Conservation (phyloP, 73 alveolate species). For the Paramecium sexaurelia region DNA sequence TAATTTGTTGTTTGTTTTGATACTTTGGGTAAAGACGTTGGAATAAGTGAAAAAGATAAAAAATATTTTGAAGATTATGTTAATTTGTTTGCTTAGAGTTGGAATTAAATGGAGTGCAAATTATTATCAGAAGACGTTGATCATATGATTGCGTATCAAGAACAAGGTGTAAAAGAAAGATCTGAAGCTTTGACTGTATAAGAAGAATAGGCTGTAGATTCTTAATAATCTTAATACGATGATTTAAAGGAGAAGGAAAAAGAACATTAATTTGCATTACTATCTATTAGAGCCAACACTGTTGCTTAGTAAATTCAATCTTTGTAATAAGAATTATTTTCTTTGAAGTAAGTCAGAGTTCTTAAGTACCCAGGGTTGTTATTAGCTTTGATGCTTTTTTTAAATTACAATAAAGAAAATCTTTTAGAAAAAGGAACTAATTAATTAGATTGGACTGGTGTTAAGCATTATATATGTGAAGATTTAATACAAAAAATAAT, state of each 20-base stretch:
- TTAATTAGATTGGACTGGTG: slow-evolving; percentile 93
- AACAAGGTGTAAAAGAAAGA: slow-evolving; percentile 82
- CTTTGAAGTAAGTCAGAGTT: slow-evolving; percentile 78
- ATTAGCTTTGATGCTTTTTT: slow-evolving; percentile 84
- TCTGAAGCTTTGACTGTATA: slow-evolving; percentile 78
- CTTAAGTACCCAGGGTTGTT: slow-evolving; percentile 87
- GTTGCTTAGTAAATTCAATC: not conserved
- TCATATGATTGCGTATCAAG: slow-evolving; percentile 73
- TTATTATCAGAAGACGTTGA: slow-evolving; percentile 82
- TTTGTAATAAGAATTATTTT: slow-evolving; percentile 21
- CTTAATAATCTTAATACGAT: slow-evolving; percentile 48
- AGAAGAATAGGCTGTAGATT: slow-evolving; percentile 69
- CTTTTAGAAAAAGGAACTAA: slow-evolving; percentile 89
- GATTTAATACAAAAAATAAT: slow-evolving; percentile 71
- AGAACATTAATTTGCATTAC: slow-evolving; percentile 54
- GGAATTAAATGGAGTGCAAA: slow-evolving; percentile 83
- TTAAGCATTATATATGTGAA: slow-evolving; percentile 78
- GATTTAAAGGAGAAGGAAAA: slow-evolving; percentile 63
- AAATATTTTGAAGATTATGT: slow-evolving; percentile 81
- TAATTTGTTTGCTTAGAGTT: slow-evolving; percentile 76
- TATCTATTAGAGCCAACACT: slow-evolving; percentile 17
- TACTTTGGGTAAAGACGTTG: slow-evolving; percentile 94
- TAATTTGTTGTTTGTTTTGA: slow-evolving; percentile 87
- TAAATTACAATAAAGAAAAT: slow-evolving; percentile 76
- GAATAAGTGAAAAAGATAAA: slow-evolving; percentile 76